These are phyloP conservation scores for Chlorella sp. DNA, from an alignment of 139 green algal genomes.

Conservation along the genomic window DNA sequence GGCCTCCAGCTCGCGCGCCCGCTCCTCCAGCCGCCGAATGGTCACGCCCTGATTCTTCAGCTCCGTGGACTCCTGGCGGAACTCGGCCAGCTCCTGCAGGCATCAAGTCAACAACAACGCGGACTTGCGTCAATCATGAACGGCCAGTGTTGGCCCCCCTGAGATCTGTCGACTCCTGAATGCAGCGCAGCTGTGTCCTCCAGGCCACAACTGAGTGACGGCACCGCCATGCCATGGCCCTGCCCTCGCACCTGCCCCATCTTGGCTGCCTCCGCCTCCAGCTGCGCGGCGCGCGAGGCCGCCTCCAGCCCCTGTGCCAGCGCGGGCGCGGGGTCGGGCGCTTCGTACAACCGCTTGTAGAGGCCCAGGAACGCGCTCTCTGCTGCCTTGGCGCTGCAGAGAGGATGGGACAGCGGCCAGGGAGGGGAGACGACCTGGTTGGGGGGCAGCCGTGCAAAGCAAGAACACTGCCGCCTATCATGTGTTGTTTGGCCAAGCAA, in stretches of 20 bases:
- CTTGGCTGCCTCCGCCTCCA: slow-evolving; percentile 62
- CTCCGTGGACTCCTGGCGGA: slow-evolving; percentile 66
- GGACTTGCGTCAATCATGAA: no score
- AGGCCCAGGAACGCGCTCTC: slow-evolving; percentile 87
- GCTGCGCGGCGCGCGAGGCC: slow-evolving; percentile 55
- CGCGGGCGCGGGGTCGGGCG: slow-evolving; percentile 86
- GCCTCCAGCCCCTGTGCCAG: slow-evolving; percentile 71
- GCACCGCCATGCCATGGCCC: no score
- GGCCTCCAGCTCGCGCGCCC: slow-evolving; percentile 57
- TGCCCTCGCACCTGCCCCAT: slow-evolving; percentile 7
- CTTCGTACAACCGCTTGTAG: slow-evolving; percentile 94
- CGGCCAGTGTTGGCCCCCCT: no score
- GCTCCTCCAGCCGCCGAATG: slow-evolving; percentile 83
- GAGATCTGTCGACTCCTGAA: neutral
- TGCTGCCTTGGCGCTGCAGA: slow-evolving; percentile 68
- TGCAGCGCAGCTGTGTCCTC: no score
- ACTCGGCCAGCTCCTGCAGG: slow-evolving; percentile 12
- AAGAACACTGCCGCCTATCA: no score
- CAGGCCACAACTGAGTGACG: no score
- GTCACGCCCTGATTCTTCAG: slow-evolving; percentile 92
- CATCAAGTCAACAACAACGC: no score
- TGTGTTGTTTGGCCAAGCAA: neutral
- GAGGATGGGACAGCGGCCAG: no score
- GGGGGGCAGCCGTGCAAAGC: no score
- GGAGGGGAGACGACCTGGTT: no score